phyloP scores from a whole-genome alignment of 768 basidiomycete species.

The Mycena polygramma region DNA sequence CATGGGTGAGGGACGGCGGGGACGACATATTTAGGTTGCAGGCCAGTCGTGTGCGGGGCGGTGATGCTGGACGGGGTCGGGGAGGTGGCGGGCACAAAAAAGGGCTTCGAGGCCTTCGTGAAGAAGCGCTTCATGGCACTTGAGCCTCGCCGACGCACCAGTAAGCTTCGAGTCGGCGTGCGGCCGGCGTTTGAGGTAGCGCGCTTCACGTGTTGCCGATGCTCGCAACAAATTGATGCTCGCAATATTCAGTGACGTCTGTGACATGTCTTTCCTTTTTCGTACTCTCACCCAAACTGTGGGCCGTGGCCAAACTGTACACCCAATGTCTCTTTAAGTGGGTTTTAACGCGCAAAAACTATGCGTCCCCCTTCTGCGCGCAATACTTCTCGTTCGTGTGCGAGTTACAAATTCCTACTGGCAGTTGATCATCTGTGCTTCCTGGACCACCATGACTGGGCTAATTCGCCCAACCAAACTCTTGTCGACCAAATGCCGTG shows the following conservation, averaged over 20 bases:
- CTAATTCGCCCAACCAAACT: conserved; percentile 16
- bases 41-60: conserved; percentile 45
- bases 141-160: conserved; percentile 10
- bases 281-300: no score
- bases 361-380: no score
- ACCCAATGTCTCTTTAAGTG: no score
- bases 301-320: no score
- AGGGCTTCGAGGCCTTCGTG: conserved; percentile 51
- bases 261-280: no score
- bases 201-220: background rate
- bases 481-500: conserved; percentile 29
- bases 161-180: background rate
- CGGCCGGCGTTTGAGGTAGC: no score
- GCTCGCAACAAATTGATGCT: background rate
- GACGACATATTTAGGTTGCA: conserved; percentile 75
- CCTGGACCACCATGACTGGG: conserved; percentile 17
- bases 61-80: conserved; percentile 30
- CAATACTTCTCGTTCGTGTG: no score
- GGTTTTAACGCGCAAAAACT: no score
- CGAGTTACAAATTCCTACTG: no score
- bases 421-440: no score
- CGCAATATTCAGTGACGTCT: no score
- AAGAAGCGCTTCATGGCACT: conserved; percentile 59
- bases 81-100: conserved; percentile 41
- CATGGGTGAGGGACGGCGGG: conserved; percentile 83